A percentile compares a stretch with the other conserved stretches of the same genome.
Conservation (phyloP, 148 eudicot genomes). For the Camellia lanceoleosa region DNA sequence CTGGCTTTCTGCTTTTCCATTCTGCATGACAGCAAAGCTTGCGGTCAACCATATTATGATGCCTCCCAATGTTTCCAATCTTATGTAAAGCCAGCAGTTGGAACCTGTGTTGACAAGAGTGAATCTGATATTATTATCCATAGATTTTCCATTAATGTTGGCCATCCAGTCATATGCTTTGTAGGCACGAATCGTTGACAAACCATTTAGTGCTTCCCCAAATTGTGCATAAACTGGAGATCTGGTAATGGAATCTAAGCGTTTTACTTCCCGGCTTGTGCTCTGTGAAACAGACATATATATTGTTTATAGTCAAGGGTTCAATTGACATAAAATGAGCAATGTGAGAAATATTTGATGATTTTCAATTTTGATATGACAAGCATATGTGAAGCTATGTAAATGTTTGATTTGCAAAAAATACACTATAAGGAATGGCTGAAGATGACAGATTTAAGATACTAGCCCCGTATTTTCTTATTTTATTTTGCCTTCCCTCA, state of each 20-base stretch:
- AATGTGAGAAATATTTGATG: background rate
- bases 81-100: slow-evolving; percentile 59
- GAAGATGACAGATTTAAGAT: background rate
- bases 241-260: slow-evolving; percentile 56
- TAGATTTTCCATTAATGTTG: slow-evolving; percentile 43
- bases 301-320: background rate
- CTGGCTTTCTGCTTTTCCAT: slow-evolving; percentile 37
- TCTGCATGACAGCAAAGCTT: slow-evolving; percentile 61
- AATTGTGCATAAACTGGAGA: slow-evolving; percentile 68
- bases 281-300: slow-evolving; percentile 30
- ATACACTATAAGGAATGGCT: background rate
- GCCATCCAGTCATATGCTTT: slow-evolving; percentile 59
- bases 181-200: slow-evolving; percentile 59
- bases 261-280: slow-evolving; percentile 58
- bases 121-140: slow-evolving; percentile 58
- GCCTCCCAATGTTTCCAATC: slow-evolving; percentile 56
- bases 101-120: slow-evolving; percentile 46
- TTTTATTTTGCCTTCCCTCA: background rate
- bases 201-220: slow-evolving; percentile 59
- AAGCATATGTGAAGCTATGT: background rate
- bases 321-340: background rate
- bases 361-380: background rate
- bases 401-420: background rate
- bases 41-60: slow-evolving; percentile 65
- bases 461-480: background rate